Base-by-base conservation (phyloP, 768 basidiomycete species). In the Boletus vermiculosoides region DNA sequence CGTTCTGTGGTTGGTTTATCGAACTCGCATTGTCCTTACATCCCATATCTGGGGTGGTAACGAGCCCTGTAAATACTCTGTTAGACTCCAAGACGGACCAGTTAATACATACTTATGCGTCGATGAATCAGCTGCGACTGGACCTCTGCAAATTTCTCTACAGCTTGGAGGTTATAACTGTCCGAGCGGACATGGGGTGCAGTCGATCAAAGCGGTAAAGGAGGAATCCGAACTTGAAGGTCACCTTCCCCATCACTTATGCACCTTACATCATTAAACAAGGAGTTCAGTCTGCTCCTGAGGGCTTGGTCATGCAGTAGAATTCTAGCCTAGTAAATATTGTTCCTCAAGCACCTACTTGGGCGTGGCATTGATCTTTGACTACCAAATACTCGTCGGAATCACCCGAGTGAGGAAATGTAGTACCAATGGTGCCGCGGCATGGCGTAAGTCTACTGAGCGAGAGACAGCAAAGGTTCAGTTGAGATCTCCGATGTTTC, bases 61-160 rank as follows among this genome's bases (percentile, higher is more conserved):
- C 25, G 18, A 33, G 39, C 23, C 28, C 5, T 57, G 57, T 62
- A 54, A 33, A 53, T 56, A 57, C 31, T 20, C 15, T 4, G 44
- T 28, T 54, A 28, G n/a, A 49, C 25, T 15, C 12, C 20, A 11
- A 44, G 33, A 42, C 23, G 50, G 30, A 37, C 40, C 11, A 36
- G 23, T 18, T 28, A 37, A 52, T 52, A 39, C 4, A 50, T 33
- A n/a, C n/a, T n/a, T n/a, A 7, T 7, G 7, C 22, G n/a, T 25
- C 28, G 28, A 52, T 52, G 18, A 34, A 28, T 33, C 16, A 12
- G 28, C 10, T 37, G 13, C 23, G 28, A 25, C 6, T 15, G 39
- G 25, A 30, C 3, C 7, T 20, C n/a, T 31, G 13, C 57, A 15
- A 33, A 20, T 11, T 39, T 31, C 18, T 45, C 30, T 18, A 42